Base-by-base conservation (phyloP, 805 yeast genomes). In the Saturnispora ahearnii region DNA sequence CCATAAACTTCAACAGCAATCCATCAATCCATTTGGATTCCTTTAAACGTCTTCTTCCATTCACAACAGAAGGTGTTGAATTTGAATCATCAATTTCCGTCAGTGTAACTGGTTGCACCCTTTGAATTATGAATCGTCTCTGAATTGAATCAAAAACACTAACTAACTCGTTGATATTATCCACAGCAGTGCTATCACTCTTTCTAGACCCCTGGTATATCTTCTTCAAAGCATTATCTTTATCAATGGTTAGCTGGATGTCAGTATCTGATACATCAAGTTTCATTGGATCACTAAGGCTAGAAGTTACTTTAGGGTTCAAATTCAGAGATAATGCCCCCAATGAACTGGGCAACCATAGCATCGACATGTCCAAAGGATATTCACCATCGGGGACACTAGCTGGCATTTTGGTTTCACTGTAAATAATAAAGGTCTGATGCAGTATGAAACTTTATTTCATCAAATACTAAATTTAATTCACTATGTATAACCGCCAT, bases 341-440 rank as follows among this genome's bases (percentile, higher is more conserved):
- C 11, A 18, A 12, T 6, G 28, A n/a, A 33, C 22, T 15, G 5
- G 41, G 22, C 8, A 37, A 26, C 47, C 37, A 26, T 28, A 45
- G 33, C 21, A 29, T 21, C 13, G 47, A 45, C 48, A 67, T 42
- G 41, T 65, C 69, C 24, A 67, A 47, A 11, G 63, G 67, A 46
- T 66, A 67, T 46, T 67, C 70, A 2, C 70, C 70, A 55, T 67
- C 71, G 0, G 70, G 65, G 21, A 66, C 51, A n/a, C 31, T 29
- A 12, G 15, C 11, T 6, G 13, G 28, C 52, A 49, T 52, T 24
- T 22, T 33, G 4, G 15, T 5, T 26, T 26, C 29, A 26, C 29
- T 6, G 29, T 38, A 13, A 24, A 38, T n/a, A 38, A 38, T 24
- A 22, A 24, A 24, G 42, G 18, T 22, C 13, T n/a, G n/a, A 13